Evolutionary conservation across 2,329 filamentous ascomycete genomes (phyloP).

Genomic region (Raffaelea albimanens): DNA sequence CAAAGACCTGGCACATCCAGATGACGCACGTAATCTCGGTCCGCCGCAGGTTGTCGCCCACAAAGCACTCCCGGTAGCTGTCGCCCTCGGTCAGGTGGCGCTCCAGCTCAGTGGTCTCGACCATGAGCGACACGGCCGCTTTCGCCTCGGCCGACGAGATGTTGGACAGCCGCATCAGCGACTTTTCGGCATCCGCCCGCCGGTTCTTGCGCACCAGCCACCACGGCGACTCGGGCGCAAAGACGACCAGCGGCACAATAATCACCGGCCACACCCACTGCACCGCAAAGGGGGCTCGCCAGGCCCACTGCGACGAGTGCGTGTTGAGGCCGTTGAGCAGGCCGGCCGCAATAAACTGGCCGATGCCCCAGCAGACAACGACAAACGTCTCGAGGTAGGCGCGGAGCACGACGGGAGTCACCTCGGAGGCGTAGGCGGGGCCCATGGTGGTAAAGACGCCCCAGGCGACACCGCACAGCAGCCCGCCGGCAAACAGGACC

Average conservation of each 20-base stretch:
- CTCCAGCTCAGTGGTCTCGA: slow-evolving; percentile 33
- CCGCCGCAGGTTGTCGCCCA: slow-evolving; percentile 30
- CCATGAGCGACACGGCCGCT: slow-evolving; percentile 31
- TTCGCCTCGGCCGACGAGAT: slow-evolving; percentile 12
- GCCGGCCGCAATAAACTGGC: slow-evolving; percentile 21
- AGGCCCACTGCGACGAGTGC: slow-evolving; percentile 27
- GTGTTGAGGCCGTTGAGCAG: slow-evolving; percentile 28
- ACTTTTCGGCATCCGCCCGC: slow-evolving; percentile 20
- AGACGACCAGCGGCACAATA: slow-evolving; percentile 25
- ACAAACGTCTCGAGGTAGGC: slow-evolving; percentile 32
- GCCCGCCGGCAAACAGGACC: slow-evolving; percentile 30
- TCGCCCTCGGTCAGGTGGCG: slow-evolving; percentile 26
- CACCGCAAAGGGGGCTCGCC: slow-evolving; percentile 24
- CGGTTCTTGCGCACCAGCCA: slow-evolving; percentile 31
- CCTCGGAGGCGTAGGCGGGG: slow-evolving; percentile 25
- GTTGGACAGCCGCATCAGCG: slow-evolving; percentile 20
- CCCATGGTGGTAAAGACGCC: slow-evolving; percentile 28
- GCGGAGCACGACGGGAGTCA: slow-evolving; percentile 23
- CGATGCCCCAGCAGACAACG: slow-evolving; percentile 39
- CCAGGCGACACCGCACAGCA: slow-evolving; percentile 31
- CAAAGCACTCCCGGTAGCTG: slow-evolving; percentile 38
- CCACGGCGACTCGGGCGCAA: slow-evolving; percentile 39
- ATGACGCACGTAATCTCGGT: slow-evolving; percentile 34
- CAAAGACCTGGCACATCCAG: slow-evolving; percentile 18
- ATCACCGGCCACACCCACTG: slow-evolving; percentile 27